Base-by-base conservation (phyloP, 805 yeast genomes). In the Candida multigemmis region DNA sequence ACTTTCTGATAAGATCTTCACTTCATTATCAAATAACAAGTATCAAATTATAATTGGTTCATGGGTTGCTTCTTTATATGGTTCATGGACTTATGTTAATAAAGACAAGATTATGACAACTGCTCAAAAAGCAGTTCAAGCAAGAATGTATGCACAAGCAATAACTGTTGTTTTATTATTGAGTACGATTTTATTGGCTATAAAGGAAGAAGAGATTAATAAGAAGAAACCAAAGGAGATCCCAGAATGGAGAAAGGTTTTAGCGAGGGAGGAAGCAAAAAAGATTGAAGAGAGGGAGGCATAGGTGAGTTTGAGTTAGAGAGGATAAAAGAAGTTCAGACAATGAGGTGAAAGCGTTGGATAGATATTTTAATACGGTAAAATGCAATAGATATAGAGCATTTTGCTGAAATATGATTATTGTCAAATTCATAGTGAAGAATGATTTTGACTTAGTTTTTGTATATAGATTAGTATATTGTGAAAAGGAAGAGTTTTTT, bases 131-230 rank as follows among this genome's bases (percentile, higher is more conserved):
- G 72, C 81, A 25, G 91, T 80, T 18, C 87, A 79, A 48, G 93
- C 93, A 17, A 76, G 94, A 70, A 83, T 83, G 81, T 83, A 83
- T 48, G 94, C 94, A 7, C 94, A 84, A 53, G 82, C 79, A 37
- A 55, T 81, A 29, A 80, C 94, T 2, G 86, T 84, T 28, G 68
- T 69, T 7, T 56, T 83, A 35, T 56, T 83, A 37, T 53, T 83
- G 29, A 85, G 76, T 13, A 73, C 91, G 0, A 68, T 84, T 44
- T 74, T 75, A 27, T 55, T 77, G 38, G 64, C 77, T 23, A 67
- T 75, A 54, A 77, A 73, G 37, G 85, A 79, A 40, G 74, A 70
- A 37, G 68, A 73, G 38, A 50, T 70, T 37, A 70, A 52, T 17
- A 50, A 58, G 30, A 23, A 33, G 10, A 47, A 43, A 33, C 62